These are phyloP conservation scores for Catenaria anguillulae DNA, from an alignment of 371 early-diverging fungal species.

Conservation along the genomic window DNA sequence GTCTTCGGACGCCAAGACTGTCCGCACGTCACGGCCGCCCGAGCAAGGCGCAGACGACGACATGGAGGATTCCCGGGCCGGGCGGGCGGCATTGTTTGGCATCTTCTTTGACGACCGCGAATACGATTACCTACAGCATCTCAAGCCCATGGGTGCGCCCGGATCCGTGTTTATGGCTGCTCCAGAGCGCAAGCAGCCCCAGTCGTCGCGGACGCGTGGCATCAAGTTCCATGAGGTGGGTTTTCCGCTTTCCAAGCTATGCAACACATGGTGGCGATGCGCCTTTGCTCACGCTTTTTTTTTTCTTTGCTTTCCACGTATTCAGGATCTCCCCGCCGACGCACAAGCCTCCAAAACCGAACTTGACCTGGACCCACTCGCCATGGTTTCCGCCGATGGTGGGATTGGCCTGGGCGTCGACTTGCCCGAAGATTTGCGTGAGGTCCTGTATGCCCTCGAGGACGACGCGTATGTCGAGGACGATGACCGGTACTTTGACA, in stretches of 20 bases:
- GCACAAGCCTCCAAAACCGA: conserved; percentile 54
- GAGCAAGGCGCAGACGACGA: background rate
- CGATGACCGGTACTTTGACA: conserved; percentile 61
- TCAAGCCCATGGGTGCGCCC: conserved; percentile 66
- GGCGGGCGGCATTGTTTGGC: conserved; percentile 67
- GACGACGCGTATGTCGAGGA: conserved; percentile 72
- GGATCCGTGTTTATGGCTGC: conserved; percentile 57
- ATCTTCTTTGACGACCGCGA: conserved; percentile 64
- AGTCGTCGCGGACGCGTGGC: background rate
- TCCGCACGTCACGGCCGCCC: background rate
- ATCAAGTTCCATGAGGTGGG: background rate
- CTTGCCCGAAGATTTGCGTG: conserved; percentile 41
- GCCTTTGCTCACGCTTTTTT: too few relatives aligned
- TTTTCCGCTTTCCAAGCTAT: too few relatives aligned
- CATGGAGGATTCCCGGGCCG: conserved; percentile 17
- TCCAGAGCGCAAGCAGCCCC: background rate
- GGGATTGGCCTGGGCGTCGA: conserved; percentile 1
- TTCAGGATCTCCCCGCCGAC: conserved; percentile 51
- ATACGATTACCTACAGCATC: conserved; percentile 87
- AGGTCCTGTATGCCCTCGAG: conserved; percentile 76
- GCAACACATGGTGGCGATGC: too few relatives aligned
- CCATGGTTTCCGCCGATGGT: background rate
- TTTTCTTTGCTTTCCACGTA: too few relatives aligned
- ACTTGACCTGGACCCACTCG: conserved; percentile 11
- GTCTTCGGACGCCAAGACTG: background rate